Evolutionary conservation across 2,329 filamentous ascomycete genomes (phyloP), one percentile per base, ranked within the genome.

Genomic region (Pseudocercospora musae): DNA sequence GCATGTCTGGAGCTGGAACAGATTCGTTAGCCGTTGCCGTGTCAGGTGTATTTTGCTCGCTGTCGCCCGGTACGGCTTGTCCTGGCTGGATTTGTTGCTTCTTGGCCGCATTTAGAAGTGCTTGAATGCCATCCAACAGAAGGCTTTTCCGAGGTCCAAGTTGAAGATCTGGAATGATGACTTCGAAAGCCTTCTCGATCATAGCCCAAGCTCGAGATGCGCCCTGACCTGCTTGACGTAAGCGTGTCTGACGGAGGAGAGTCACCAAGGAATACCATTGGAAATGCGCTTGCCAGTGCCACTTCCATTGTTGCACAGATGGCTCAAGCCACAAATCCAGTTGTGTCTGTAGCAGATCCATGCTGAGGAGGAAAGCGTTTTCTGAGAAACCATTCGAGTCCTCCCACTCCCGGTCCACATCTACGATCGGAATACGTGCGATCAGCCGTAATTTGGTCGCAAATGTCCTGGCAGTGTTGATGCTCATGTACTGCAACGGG

Each of bases 261-360:
- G 59, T 67, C 9, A 67, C 68, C 10, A 71, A 52, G 5, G 69
- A 69, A 63, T 69, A 71, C 70, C 70, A 71, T 49, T 70, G 70
- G 54, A 70, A 70, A 27, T 68, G 66, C 3, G 66, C 67, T 54
- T 67, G 64, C 68, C 69, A 71, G 40, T 70, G 69, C 70, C 70
- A 71, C 25, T 62, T 63, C 70, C 70, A 71, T 33, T 64, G 68
- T 42, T 68, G 69, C 9, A 71, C 60, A 25, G 63, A 62, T 10
- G 70, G 69, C 50, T 70, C 69, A 10, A 59, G 66, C 66, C 68
- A 70, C 23, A 71, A 44, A 46, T 70, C 69, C 5, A 71, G 58
- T 49, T 71, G 69, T 8, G 69, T 63, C 49, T 70, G 63, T 20
- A 70, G 62, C 21, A 71, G 57, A 33, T 68, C 60, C 63, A 67